A percentile compares a stretch with the other conserved stretches of the same genome.
These are phyloP conservation scores for Telfairia occidentalis DNA, from an alignment of 331 rosid species.

Conservation along the genomic window DNA sequence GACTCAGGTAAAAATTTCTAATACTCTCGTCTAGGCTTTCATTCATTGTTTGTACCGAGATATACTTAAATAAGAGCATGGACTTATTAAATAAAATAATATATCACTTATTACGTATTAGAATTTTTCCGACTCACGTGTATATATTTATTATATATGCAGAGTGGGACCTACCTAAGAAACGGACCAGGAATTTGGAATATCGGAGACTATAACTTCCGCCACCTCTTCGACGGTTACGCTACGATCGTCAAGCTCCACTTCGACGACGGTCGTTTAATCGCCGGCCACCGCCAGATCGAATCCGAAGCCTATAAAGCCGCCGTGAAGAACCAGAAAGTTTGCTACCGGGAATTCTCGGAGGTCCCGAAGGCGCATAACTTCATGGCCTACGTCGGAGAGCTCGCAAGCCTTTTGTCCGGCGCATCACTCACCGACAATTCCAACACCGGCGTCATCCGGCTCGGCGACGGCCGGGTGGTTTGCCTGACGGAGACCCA, in stretches of 20 bases:
- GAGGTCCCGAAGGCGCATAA: conserved; percentile 66
- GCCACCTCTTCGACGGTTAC: conserved; percentile 92
- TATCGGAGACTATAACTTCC: conserved; percentile 72
- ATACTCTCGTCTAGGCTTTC: too few species aligned
- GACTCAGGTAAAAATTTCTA: too few species aligned
- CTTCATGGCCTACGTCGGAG: conserved; percentile 59
- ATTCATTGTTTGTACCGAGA: too few species aligned
- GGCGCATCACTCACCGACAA: conserved; percentile 81
- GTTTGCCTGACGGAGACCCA: conserved; percentile 91
- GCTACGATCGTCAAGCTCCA: conserved; percentile 68
- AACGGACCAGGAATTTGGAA: conserved; percentile 97
- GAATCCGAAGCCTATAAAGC: conserved; percentile 75
- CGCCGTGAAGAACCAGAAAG: conserved; percentile 49
- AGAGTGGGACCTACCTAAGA: conserved; percentile 87
- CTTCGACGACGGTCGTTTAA: conserved; percentile 41
- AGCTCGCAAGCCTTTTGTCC: conserved; percentile 61
- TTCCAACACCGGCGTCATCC: conserved; percentile 78
- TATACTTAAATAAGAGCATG: too few species aligned
- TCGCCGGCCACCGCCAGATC: conserved; percentile 71
- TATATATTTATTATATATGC: conserved; percentile 36
- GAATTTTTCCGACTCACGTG: too few species aligned
- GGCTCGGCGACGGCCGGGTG: conserved; percentile 75
- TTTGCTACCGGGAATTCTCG: conserved; percentile 86
- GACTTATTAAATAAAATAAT: too few species aligned
- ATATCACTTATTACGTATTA: too few species aligned